Evolutionary conservation across 1,284 basidiomycete species (phyloP), one percentile per base, ranked within the genome.

Genomic region (Heterobasidion irregulare): DNA sequence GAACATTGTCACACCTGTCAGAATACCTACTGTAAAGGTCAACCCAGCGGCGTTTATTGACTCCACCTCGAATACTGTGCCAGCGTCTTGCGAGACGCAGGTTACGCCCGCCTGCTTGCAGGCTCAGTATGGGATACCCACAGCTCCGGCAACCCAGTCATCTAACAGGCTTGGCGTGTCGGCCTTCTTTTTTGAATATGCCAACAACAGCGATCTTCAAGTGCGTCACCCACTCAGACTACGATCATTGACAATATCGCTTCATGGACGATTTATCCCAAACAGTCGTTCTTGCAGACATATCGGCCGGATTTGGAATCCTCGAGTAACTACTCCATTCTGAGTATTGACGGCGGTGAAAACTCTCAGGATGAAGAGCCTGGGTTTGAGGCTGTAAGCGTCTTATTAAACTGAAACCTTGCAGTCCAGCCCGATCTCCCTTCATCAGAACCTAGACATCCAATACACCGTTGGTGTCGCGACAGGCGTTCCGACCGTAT

Each of bases 51-150:
- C 38, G 6, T 41, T n/a, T n/a, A 7, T 41, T 41, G 44, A 49
- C 36, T n/a, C 55, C 6, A 45, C 43, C 8, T 12, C 49, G 2
- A 34, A 54, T 47, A 52, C 58, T 9, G 63, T 61, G 13, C 62
- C 63, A 6, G 41, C 57, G 3, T 63, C 59, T 6, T 65, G 62
- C 55, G 57, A 53, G 9, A 47, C 51, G 1, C 56, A 60, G 8
- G 60, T 67, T 33, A 68, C 66, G 7, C 68, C 66, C 15, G 57
- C 61, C 32, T 69, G 68, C 56, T 49, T 69, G 35, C 61, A 68
- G 47, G 61, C 56, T 1, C 58, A 71, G 1, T 68, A 70, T 56
- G 67, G 65, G 33, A 68, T 71, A 41, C 69, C 70, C 8, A 58
- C 63, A 7, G 65, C 65, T 8, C 52, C 54, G 1, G 68, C 69